A percentile compares a stretch with the other conserved stretches of the same genome.
These are phyloP conservation scores for Lithohypha guttulata DNA, from an alignment of 2,329 filamentous ascomycete genomes.

Conservation along the genomic window DNA sequence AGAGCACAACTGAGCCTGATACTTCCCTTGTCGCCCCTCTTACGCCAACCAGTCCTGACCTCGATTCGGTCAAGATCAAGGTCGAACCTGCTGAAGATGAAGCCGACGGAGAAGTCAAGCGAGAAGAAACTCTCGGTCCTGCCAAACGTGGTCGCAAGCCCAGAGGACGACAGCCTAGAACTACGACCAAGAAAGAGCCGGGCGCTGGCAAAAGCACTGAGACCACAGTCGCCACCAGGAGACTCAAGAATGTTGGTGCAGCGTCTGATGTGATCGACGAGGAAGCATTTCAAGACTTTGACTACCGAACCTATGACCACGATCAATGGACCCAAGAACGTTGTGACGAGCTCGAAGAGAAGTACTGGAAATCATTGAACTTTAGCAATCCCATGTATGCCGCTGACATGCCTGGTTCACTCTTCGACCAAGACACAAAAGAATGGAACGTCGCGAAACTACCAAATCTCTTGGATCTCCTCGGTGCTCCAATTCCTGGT, in stretches of 20 bases:
- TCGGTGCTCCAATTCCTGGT: conserved; percentile 90
- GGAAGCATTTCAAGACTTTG: conserved; percentile 77
- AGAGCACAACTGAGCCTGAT: conserved; percentile 30
- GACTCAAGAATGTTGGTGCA: conserved; percentile 73
- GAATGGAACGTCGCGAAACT: conserved; percentile 92
- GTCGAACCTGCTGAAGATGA: conserved; percentile 25
- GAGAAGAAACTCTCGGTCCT: conserved; percentile 24
- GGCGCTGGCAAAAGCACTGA: conserved; percentile 42
- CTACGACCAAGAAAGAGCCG: conserved; percentile 46
- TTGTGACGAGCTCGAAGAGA: conserved; percentile 85
- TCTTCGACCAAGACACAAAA: conserved; percentile 77
- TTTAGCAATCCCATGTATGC: conserved; percentile 93
- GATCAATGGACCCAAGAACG: conserved; percentile 84
- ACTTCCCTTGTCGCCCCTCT: conserved; percentile 38
- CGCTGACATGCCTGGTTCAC: conserved; percentile 87
- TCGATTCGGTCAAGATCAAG: conserved; percentile 29
- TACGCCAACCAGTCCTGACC: conserved; percentile 42
- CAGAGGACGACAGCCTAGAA: conserved; percentile 32
- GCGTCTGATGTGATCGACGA: conserved; percentile 74
- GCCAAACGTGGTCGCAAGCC: conserved; percentile 31
- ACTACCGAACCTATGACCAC: conserved; percentile 73
- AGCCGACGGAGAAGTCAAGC: conserved; percentile 22
- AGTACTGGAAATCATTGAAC: conserved; percentile 95
- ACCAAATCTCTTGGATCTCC: conserved; percentile 81
- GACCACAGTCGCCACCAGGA: conserved; percentile 69